A percentile compares a stretch with the other conserved stretches of the same genome.
Conservation (phyloP, 768 basidiomycete genomes). For the Tricholoma sp. region DNA sequence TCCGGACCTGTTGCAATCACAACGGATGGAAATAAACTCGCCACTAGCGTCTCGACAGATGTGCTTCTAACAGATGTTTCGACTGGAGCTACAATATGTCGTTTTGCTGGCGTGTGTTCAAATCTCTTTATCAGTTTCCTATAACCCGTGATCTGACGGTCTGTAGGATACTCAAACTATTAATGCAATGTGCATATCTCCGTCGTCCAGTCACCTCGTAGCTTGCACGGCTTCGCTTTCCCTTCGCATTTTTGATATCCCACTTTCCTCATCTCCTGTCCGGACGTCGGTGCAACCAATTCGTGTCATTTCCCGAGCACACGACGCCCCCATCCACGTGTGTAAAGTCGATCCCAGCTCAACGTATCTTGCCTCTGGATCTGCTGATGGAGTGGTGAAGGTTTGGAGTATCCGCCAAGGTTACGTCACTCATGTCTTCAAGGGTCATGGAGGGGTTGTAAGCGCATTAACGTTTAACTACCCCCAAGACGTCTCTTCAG, state of each 20-base stretch:
- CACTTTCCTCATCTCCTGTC: conserved; percentile 36
- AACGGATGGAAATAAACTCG: conserved; percentile 68
- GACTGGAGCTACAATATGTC: conserved; percentile 69
- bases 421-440: conserved; percentile 90
- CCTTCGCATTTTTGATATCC: conserved; percentile 81
- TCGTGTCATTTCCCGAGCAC: conserved; percentile 77
- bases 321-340: conserved; percentile 92
- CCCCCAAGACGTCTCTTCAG: conserved; percentile 52
- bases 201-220: conserved; percentile 66
- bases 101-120: conserved; percentile 76
- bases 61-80: conserved; percentile 78
- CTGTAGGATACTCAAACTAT: conserved; percentile 78
- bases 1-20: conserved; percentile 81
- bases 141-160: background rate
- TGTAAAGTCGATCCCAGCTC: conserved; percentile 81
- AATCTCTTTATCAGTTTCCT: background rate
- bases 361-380: conserved; percentile 89
- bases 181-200: conserved; percentile 79
- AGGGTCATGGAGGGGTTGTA: conserved; percentile 96
- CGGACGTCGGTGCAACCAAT: conserved; percentile 57
- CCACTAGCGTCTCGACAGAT: conserved; percentile 86
- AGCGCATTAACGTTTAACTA: conserved; percentile 86
- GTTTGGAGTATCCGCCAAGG: conserved; percentile 91
- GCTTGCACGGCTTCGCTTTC: conserved; percentile 79
- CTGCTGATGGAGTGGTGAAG: conserved; percentile 95